A percentile compares a stretch with the other conserved stretches of the same genome.
Evolutionary conservation across 2,329 filamentous ascomycete genomes (phyloP).

Genomic region (Endoconidiophora laricicola): DNA sequence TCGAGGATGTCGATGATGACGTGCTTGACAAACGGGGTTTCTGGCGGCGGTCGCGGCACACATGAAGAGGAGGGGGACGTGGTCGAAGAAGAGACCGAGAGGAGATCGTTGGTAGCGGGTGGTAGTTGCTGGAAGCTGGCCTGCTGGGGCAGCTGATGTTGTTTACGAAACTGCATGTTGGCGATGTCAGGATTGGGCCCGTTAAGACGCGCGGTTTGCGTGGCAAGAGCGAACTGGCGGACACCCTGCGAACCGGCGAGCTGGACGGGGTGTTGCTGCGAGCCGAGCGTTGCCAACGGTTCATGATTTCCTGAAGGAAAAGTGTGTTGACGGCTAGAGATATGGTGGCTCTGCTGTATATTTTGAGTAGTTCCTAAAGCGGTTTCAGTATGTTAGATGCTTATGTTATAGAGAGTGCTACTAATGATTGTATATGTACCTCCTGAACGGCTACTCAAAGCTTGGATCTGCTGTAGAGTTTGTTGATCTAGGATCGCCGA

Average conservation of each 20-base stretch:
- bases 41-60: not conserved
- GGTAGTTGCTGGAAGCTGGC: not conserved
- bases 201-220: not conserved
- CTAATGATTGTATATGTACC: no score
- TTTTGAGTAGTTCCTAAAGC: no score
- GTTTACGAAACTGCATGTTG: not conserved
- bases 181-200: not conserved
- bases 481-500: no score
- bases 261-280: not conserved
- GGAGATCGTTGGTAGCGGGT: no score
- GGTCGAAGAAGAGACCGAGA: not conserved
- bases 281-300: not conserved
- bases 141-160: not conserved
- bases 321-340: not conserved
- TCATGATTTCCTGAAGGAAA: not conserved
- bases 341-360: not conserved
- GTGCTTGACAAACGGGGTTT: constrained; percentile 18
- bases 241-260: not conserved
- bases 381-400: no score
- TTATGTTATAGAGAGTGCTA: no score
- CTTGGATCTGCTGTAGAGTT: no score
- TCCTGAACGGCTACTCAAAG: no score
- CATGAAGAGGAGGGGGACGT: not conserved
- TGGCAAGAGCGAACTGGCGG: not conserved
- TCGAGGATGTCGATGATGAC: constrained; percentile 33